These are phyloP conservation scores for Hippophae rhamnoides DNA, from an alignment of 306 rosid genomes.

Conservation along the genomic window DNA sequence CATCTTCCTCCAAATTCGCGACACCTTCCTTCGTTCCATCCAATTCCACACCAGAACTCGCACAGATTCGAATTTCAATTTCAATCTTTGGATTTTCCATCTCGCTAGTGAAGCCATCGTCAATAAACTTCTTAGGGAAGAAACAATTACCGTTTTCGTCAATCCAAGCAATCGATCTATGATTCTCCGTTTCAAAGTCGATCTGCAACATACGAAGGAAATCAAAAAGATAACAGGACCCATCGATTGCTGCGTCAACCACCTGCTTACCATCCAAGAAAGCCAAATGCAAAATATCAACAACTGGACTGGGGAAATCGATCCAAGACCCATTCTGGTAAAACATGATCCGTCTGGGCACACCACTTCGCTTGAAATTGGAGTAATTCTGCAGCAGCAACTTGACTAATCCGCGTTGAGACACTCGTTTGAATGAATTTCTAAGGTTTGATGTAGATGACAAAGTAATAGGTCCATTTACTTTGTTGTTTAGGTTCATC, in stretches of 20 bases:
- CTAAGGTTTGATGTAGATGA: neutral
- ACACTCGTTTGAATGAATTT: neutral
- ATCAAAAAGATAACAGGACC: slow-evolving; percentile 33
- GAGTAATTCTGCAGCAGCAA: slow-evolving; percentile 17
- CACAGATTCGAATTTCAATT: slow-evolving; percentile 22
- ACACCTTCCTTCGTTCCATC: slow-evolving; percentile 23
- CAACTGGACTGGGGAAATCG: slow-evolving; percentile 27
- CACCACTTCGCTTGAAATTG: slow-evolving; percentile 34
- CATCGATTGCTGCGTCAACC: slow-evolving; percentile 26
- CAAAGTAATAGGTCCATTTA: neutral
- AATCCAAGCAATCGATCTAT: slow-evolving; percentile 59
- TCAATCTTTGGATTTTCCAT: slow-evolving; percentile 18
- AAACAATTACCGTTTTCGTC: slow-evolving; percentile 36
- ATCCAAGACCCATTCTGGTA: slow-evolving; percentile 33
- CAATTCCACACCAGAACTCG: slow-evolving; percentile 7
- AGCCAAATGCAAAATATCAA: slow-evolving; percentile 19
- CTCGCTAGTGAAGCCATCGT: slow-evolving; percentile 20
- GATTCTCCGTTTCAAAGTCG: slow-evolving; percentile 26
- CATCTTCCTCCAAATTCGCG: slow-evolving; percentile 1
- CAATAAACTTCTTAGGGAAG: slow-evolving; percentile 37
- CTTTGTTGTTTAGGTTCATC: slow-evolving; percentile 11
- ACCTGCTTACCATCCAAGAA: slow-evolving; percentile 31
- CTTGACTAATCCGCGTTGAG: slow-evolving; percentile 11
- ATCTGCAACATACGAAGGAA: slow-evolving; percentile 47
- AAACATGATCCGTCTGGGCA: slow-evolving; percentile 45